Evolutionary conservation across 345 rosid species (phyloP), one percentile per base, ranked within the genome.

Genomic region (Citrus sinensis): DNA sequence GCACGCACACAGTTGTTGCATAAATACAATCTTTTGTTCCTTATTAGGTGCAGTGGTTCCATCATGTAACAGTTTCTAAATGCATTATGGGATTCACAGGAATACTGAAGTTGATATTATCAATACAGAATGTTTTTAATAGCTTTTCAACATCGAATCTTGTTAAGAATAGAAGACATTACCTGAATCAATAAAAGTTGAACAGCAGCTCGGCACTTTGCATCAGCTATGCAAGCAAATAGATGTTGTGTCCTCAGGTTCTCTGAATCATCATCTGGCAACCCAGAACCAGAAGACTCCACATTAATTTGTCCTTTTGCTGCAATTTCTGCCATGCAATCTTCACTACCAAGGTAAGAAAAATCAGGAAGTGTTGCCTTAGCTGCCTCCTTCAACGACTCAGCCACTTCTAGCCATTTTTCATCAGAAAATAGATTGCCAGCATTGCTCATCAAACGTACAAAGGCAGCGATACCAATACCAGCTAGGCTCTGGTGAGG

Each of bases 401-500:
- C 76, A 73, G 92, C 99, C 79, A 94, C 99, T 86, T 92, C 95
- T 70, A 79, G 87, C 98, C 99, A 96, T 87, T 94, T 96, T 56
- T 92, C 97, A 83, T 94, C 94, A 19, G 97, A 92, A 79, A 96
- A 94, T 39, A 94, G 90, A 79, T 88, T 86, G 54, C 98, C 98
- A 25, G 95, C 94, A 84, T 92, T 95, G 83, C 94, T 94, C 98
- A 96, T 94, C 86, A 96, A 85, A 68, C 99, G 97, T 59, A 96
- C 98, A 90, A 92, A 92, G 25, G 99, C 98, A 65, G 98, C 98
- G 60, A 96, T 94, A 70, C 99, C 99, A 75, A 96, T 96, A 67
- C 99, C 98, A 67, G 99, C 99, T 75, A 96, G 98, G 82, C 98
- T 96, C 81, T 96, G 99, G 87, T 96, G 99, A 85, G 98, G 99